phyloP scores from a whole-genome alignment of 2,329 filamentous ascomycete genomes.

The Gnomoniopsis sp. region DNA sequence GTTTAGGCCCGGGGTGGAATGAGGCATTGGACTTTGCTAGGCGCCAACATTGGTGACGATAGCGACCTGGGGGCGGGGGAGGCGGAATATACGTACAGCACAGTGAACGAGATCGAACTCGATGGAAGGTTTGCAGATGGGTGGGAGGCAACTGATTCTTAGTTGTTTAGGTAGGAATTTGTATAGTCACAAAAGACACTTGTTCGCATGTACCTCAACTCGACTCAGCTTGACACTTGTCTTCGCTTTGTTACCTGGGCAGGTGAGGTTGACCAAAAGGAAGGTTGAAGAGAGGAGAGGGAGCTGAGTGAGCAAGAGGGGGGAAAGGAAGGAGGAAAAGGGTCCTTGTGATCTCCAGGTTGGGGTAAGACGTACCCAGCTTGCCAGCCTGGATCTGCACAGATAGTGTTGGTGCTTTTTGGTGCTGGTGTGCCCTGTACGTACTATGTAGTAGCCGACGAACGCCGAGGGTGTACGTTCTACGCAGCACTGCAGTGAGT shows the following conservation, averaged over 20 bases:
- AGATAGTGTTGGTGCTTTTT: neutral
- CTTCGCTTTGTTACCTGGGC: neutral
- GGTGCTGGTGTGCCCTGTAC: neutral
- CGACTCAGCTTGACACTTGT: neutral
- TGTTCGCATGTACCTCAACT: neutral
- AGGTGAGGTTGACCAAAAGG: neutral
- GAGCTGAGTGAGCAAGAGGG: constrained; percentile 14
- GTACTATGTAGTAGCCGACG: too few relatives aligned
- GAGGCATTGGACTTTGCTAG: neutral
- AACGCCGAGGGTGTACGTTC: neutral
- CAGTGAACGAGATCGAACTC: too few relatives aligned
- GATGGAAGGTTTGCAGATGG: neutral
- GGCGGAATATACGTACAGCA: neutral
- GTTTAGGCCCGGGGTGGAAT: neutral
- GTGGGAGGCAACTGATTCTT: neutral
- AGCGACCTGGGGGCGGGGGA: neutral
- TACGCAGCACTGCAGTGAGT: too few relatives aligned
- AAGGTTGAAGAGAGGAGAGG: constrained; percentile 23
- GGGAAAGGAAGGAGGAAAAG: neutral
- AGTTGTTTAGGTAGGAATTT: neutral
- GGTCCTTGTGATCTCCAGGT: neutral
- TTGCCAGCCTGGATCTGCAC: neutral
- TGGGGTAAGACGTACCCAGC: neutral
- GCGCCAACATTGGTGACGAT: neutral
- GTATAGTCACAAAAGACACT: neutral